A percentile compares a stretch with the other conserved stretches of the same genome.
Evolutionary conservation across 768 basidiomycete genomes (phyloP).

Genomic region (Cystofilobasidium ferigula): DNA sequence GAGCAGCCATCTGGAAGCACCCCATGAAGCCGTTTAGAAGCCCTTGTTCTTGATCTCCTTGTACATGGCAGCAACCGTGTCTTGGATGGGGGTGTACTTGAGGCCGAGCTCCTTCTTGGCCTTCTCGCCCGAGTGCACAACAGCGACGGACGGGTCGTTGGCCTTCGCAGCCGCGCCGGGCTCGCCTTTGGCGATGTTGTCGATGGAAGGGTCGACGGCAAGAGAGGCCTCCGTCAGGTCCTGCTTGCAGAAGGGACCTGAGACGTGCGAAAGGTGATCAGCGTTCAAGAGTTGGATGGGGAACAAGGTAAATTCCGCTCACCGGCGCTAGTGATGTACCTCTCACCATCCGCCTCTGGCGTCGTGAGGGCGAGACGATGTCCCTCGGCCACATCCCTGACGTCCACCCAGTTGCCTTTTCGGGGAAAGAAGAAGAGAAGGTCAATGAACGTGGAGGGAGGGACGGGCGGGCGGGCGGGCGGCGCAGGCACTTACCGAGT

Average conservation of each 20-base stretch:
- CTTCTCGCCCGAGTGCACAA: slow-evolving; percentile 16
- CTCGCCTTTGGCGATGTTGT: slow-evolving; percentile 19
- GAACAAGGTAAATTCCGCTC: too few species aligned
- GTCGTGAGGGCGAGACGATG: slow-evolving; percentile 49
- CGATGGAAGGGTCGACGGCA: slow-evolving; percentile 6
- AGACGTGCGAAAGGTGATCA: too few species aligned
- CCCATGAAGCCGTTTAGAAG: too few species aligned
- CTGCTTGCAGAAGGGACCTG: slow-evolving; percentile 30
- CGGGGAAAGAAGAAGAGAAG: too few species aligned
- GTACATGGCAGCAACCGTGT: slow-evolving; percentile 12
- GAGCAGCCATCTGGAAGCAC: too few species aligned
- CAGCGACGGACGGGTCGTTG: slow-evolving; percentile 10
- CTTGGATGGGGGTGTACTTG: slow-evolving; percentile 12
- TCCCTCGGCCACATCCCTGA: slow-evolving; percentile 45
- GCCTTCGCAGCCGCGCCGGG: slow-evolving; percentile 10
- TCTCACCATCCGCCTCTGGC: slow-evolving; percentile 48
- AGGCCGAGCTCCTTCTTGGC: slow-evolving; percentile 16
- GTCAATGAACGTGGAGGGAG: too few species aligned
- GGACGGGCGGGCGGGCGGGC: too few species aligned
- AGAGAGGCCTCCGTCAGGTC: slow-evolving; percentile 12
- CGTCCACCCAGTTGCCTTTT: slow-evolving; percentile 33
- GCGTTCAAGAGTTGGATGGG: too few species aligned
- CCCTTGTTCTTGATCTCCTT: neutral
- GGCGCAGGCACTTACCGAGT: too few species aligned
- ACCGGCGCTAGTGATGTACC: slow-evolving; percentile 55